Evolutionary conservation across 805 yeast species (phyloP).

Genomic region (Tetrapisispora namnaoensis): DNA sequence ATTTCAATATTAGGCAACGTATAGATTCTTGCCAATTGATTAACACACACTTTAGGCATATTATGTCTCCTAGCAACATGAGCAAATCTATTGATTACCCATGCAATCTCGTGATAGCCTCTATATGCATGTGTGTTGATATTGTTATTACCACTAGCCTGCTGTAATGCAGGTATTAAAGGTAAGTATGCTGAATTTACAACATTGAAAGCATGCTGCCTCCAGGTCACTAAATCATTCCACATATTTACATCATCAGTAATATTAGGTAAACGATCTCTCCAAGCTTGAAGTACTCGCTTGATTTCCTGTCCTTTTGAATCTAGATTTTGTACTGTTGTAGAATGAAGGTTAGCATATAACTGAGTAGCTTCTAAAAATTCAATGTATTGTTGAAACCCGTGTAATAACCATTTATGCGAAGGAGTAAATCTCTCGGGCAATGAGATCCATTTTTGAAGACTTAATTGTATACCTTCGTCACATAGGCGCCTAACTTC

Average conservation of each 20-base stretch:
- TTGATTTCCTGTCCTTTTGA: constrained; percentile 89
- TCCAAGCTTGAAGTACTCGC: constrained; percentile 93
- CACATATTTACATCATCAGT: constrained; percentile 98
- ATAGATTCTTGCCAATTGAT: constrained; percentile 85
- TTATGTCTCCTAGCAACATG: constrained; percentile 96
- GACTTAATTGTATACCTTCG: constrained; percentile 88
- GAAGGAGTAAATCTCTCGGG: constrained; percentile 70
- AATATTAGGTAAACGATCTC: constrained; percentile 88
- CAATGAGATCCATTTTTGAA: constrained; percentile 86
- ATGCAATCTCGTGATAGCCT: constrained; percentile 97
- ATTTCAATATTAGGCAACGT: constrained; percentile 95
- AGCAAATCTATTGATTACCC: constrained; percentile 97
- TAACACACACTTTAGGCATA: constrained; percentile 93
- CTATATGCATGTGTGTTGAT: constrained; percentile 91
- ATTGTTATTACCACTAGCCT: constrained; percentile 52
- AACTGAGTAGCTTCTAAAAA: constrained; percentile 96
- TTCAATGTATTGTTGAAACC: constrained; percentile 95
- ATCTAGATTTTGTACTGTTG: constrained; percentile 87
- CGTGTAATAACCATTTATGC: constrained; percentile 81
- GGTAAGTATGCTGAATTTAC: constrained; percentile 93
- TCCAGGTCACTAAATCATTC: constrained; percentile 97
- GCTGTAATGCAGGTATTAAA: constrained; percentile 75
- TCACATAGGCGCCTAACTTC: constrained; percentile 83
- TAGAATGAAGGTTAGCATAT: constrained; percentile 74
- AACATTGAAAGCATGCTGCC: constrained; percentile 96